phyloP scores from a whole-genome alignment of 225 moss, liverwort and hornwort genomes.

The Bryoerythrophyllum caledonicum region DNA sequence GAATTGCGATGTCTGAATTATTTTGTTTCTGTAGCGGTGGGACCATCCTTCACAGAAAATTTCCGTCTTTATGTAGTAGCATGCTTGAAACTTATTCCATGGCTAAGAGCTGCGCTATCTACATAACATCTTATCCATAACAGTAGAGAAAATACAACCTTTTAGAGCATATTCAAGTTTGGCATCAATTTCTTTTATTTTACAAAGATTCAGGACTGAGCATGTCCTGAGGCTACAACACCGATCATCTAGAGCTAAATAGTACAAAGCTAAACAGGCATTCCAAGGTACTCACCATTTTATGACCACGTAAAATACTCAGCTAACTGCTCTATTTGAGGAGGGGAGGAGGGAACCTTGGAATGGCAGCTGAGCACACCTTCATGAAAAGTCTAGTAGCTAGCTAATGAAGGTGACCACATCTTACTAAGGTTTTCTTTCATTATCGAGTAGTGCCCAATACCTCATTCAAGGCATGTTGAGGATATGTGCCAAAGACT shows the following conservation, averaged over 20 bases:
- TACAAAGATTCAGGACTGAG: neutral
- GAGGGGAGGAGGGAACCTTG: constrained; percentile 10
- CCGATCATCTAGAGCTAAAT: neutral
- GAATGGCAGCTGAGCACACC: constrained; percentile 13
- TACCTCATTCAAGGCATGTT: neutral
- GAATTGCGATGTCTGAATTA: neutral
- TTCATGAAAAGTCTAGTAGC: neutral
- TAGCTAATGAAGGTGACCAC: neutral
- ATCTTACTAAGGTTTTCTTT: neutral
- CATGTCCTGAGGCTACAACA: neutral
- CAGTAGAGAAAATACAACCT: neutral
- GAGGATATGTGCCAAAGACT: constrained; percentile 66
- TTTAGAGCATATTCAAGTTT: neutral
- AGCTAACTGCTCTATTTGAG: neutral
- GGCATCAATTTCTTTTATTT: neutral
- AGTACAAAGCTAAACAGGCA: constrained; percentile 18
- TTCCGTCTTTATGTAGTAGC: neutral
- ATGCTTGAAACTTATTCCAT: neutral
- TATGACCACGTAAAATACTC: neutral
- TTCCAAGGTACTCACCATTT: constrained; percentile 12
- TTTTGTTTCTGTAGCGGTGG: neutral
- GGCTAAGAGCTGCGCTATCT: neutral
- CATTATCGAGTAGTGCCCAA: neutral
- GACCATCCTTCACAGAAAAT: neutral
- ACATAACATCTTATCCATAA: neutral